These are phyloP conservation scores for Verbascum thapsus DNA, from an alignment of 257 asterid species.

Conservation along the genomic window DNA sequence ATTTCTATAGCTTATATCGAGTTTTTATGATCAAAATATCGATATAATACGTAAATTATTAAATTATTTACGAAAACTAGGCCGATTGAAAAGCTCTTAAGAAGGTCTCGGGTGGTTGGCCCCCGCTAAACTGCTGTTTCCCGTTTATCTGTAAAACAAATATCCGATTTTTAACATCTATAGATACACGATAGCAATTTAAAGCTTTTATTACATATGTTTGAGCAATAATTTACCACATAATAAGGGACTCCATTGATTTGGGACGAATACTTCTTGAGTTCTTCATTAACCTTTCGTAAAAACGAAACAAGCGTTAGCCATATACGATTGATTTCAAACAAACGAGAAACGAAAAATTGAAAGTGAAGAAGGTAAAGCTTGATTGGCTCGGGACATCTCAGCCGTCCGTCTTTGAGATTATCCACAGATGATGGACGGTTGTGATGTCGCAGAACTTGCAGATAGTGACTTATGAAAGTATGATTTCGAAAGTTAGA, in stretches of 20 bases:
- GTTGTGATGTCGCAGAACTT: no score
- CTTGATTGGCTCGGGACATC: no score
- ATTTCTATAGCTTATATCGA: no score
- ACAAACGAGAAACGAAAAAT: background rate
- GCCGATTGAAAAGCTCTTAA: slow-evolving; percentile 49
- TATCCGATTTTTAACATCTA: background rate
- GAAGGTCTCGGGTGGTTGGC: slow-evolving; percentile 78
- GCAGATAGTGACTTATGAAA: no score
- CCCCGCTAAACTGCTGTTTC: slow-evolving; percentile 68
- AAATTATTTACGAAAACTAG: background rate
- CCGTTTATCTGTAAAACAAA: slow-evolving; percentile 62
- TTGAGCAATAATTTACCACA: slow-evolving; percentile 40
- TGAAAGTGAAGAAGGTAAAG: no score
- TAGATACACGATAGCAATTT: background rate
- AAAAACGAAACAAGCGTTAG: no score
- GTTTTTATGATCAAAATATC: background rate
- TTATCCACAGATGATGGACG: no score
- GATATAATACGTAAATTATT: no score
- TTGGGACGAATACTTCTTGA: slow-evolving; percentile 44
- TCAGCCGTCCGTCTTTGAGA: no score
- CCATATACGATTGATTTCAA: no score
- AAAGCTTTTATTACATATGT: background rate
- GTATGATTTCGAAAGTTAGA: background rate
- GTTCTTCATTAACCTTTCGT: slow-evolving; percentile 51
- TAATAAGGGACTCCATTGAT: slow-evolving; percentile 64